A percentile compares a stretch with the other conserved stretches of the same genome.
These are phyloP conservation scores for Acer campestre DNA, from an alignment of 345 rosid genomes.

Conservation along the genomic window DNA sequence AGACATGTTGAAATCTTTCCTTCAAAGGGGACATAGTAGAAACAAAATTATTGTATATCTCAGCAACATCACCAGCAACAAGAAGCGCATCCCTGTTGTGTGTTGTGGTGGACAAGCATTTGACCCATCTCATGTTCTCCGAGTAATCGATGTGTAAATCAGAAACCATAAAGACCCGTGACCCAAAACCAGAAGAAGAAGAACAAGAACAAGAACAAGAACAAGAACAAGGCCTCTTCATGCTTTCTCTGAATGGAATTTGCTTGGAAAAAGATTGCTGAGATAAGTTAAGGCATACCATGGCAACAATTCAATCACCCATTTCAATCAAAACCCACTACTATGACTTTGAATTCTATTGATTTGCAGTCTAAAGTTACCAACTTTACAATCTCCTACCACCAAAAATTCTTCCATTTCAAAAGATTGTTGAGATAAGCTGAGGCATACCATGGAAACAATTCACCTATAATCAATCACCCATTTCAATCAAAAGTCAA, in stretches of 20 bases:
- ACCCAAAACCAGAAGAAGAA: constrained; percentile 15
- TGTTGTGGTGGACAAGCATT: constrained; percentile 38
- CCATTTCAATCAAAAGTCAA: too few species aligned
- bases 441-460: constrained; percentile 15
- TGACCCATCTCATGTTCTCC: constrained; percentile 63
- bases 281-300: constrained; percentile 28
- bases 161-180: constrained; percentile 56
- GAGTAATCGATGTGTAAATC: constrained; percentile 67
- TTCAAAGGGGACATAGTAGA: constrained; percentile 60
- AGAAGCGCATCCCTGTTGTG: constrained; percentile 51
- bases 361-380: too few species aligned
- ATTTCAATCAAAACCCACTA: too few species aligned
- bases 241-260: constrained; percentile 6
- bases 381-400: too few species aligned
- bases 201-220: constrained; percentile 4
- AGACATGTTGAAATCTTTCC: constrained; percentile 52
- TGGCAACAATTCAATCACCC: too few species aligned
- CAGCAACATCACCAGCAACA: constrained; percentile 72
- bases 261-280: constrained; percentile 10
- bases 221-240: constrained; percentile 24
- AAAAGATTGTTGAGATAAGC: constrained; percentile 19
- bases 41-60: constrained; percentile 46
- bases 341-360: too few species aligned
- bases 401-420: too few species aligned
- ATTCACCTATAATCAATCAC: too few species aligned